These are phyloP conservation scores for Cutaneotrichosporon cyanovorans DNA, from an alignment of 1,284 basidiomycete genomes.

Conservation along the genomic window DNA sequence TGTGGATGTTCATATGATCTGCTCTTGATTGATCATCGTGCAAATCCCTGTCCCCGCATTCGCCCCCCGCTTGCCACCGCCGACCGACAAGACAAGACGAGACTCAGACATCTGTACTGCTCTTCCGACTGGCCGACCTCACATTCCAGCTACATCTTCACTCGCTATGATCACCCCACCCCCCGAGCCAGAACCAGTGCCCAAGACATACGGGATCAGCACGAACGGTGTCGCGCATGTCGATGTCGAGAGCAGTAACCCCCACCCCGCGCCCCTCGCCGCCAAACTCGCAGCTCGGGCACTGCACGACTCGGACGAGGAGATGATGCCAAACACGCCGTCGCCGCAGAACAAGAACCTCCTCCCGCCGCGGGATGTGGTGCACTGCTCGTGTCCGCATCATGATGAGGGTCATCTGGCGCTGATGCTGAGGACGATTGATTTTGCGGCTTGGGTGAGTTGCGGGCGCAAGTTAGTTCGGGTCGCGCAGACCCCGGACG, in stretches of 20 bases:
- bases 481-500: too few relatives aligned
- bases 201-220: too few relatives aligned
- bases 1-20: too few relatives aligned
- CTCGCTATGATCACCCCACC: slow-evolving; percentile 14
- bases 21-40: too few relatives aligned
- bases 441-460: slow-evolving; percentile 44
- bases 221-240: neutral
- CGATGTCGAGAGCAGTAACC: neutral
- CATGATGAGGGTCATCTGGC: slow-evolving; percentile 15
- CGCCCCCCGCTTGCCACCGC: too few relatives aligned
- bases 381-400: slow-evolving; percentile 7
- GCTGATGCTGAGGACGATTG: slow-evolving; percentile 35
- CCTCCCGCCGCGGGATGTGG: slow-evolving; percentile 1
- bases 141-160: neutral
- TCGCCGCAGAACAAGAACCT: slow-evolving; percentile 10
- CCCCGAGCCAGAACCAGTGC: slow-evolving; percentile 39
- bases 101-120: too few relatives aligned
- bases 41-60: too few relatives aligned
- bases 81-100: too few relatives aligned
- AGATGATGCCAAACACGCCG: slow-evolving; percentile 9
- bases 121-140: too few relatives aligned
- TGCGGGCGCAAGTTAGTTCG: too few relatives aligned
- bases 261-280: neutral
- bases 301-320: slow-evolving; percentile 4
- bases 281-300: neutral